phyloP scores from a whole-genome alignment of 2,329 filamentous ascomycete species.

The Cadophora luteo-olivacea region DNA sequence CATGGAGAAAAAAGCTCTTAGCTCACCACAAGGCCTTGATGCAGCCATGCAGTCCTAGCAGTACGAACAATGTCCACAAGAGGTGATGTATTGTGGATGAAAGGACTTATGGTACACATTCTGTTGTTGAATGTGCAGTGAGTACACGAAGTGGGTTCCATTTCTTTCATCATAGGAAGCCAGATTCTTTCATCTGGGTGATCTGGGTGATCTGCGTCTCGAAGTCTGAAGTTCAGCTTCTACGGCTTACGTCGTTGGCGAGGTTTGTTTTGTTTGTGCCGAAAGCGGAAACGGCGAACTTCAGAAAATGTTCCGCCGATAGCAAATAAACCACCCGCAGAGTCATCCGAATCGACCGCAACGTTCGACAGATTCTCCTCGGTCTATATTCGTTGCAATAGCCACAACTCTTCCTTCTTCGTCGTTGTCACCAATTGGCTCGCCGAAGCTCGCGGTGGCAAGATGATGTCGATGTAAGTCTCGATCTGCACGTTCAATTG shows the following conservation, averaged over 20 bases:
- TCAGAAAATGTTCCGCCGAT: neutral
- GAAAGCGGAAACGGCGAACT: constrained; percentile 8
- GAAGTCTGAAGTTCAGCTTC: neutral
- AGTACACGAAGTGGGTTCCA: too few relatives aligned
- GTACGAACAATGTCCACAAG: too few relatives aligned
- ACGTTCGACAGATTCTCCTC: neutral
- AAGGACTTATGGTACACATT: too few relatives aligned
- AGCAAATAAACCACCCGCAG: neutral
- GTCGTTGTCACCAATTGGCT: neutral
- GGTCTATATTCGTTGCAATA: neutral
- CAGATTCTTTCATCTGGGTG: neutral
- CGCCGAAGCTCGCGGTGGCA: neutral
- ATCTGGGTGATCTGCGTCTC: neutral
- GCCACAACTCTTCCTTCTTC: neutral
- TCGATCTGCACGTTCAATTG: neutral
- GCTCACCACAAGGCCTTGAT: too few relatives aligned
- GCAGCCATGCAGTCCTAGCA: too few relatives aligned
- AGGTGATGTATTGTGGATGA: too few relatives aligned
- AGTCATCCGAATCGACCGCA: neutral
- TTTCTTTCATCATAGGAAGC: neutral
- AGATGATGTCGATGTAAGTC: constrained; percentile 17
- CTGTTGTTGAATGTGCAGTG: too few relatives aligned
- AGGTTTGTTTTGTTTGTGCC: constrained; percentile 13
- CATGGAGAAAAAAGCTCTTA: too few relatives aligned
- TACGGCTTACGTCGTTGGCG: neutral